A percentile compares a stretch with the other conserved stretches of the same genome.
Conservation (phyloP, 192 early-diverging fungal genomes). For the Umbelopsis vinacea region DNA sequence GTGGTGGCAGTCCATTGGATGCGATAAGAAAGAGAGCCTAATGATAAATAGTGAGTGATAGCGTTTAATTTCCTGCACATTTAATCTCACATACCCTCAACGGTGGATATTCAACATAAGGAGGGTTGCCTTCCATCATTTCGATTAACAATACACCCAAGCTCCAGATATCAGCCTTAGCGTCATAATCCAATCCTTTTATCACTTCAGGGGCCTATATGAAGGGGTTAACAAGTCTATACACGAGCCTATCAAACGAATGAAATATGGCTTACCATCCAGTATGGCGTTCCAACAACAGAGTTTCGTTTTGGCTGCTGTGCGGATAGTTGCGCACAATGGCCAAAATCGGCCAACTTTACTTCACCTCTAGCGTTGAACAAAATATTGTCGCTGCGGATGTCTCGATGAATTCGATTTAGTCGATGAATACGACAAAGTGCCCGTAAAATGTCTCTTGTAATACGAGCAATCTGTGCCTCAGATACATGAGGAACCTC, state of each 20-base stretch:
- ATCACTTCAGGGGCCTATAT: conserved; percentile 88
- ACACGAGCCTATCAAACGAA: too few relatives aligned
- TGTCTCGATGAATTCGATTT: conserved; percentile 91
- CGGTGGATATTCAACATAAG: conserved; percentile 89
- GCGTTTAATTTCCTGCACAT: not conserved
- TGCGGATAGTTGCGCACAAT: conserved; percentile 88
- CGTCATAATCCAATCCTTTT: conserved; percentile 85
- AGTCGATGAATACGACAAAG: conserved; percentile 77
- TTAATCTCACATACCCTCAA: conserved; percentile 44
- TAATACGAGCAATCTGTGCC: conserved; percentile 89
- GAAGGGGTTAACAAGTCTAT: too few relatives aligned
- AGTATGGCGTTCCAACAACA: conserved; percentile 92
- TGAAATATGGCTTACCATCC: conserved; percentile 69
- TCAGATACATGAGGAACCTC: conserved; percentile 69
- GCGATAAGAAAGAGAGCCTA: conserved; percentile 88
- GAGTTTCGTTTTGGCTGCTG: conserved; percentile 81
- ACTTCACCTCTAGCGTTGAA: conserved; percentile 81
- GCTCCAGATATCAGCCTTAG: conserved; percentile 95
- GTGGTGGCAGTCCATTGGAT: conserved; percentile 83
- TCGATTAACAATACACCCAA: conserved; percentile 93
- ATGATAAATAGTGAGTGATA: conserved; percentile 27
- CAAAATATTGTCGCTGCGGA: conserved; percentile 93
- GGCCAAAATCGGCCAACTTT: conserved; percentile 97
- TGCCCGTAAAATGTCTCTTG: conserved; percentile 81
- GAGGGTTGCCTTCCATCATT: conserved; percentile 96